Percentiles rank a stretch among this genome's conserved stretches.
Conservation (phyloP, 176 grass and related monocot species). For the Bromus sterilis region DNA sequence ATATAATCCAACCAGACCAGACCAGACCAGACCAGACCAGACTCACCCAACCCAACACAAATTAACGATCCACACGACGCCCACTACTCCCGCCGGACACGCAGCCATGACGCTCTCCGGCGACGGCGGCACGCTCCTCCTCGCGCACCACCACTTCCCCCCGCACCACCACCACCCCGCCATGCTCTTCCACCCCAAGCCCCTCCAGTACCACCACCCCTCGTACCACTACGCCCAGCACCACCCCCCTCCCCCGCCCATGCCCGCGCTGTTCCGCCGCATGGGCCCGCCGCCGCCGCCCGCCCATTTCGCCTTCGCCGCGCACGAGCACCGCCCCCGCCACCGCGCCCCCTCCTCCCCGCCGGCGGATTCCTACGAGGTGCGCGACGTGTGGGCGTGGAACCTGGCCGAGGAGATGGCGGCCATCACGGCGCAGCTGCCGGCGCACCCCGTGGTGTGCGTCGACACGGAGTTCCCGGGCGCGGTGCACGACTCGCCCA, state of each 20-base stretch:
- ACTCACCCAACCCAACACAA: too few species aligned
- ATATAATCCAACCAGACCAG: too few species aligned
- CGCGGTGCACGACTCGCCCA: constrained; percentile 3
- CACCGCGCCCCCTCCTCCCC: too few species aligned
- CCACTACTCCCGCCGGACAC: too few species aligned
- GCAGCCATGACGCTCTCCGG: background rate
- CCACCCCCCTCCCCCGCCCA: background rate
- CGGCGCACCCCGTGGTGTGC: constrained; percentile 5
- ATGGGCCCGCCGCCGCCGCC: background rate
- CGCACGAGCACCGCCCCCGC: background rate
- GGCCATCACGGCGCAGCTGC: background rate
- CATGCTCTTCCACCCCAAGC: background rate
- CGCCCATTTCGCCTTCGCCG: background rate
- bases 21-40: too few species aligned
- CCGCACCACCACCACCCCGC: background rate
- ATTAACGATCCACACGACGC: too few species aligned
- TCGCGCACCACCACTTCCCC: background rate
- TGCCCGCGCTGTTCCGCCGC: too few species aligned
- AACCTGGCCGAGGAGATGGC: constrained; percentile 15
- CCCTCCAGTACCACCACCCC: too few species aligned
- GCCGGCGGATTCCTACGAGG: too few species aligned
- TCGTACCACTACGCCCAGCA: too few species aligned
- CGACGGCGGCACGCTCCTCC: background rate
- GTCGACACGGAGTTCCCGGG: constrained; percentile 43
- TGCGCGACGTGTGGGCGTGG: background rate